Evolutionary conservation across 495 filamentous ascomycete species (phyloP), one percentile per base, ranked within the genome.

Genomic region (Penicillium malachiteum): DNA sequence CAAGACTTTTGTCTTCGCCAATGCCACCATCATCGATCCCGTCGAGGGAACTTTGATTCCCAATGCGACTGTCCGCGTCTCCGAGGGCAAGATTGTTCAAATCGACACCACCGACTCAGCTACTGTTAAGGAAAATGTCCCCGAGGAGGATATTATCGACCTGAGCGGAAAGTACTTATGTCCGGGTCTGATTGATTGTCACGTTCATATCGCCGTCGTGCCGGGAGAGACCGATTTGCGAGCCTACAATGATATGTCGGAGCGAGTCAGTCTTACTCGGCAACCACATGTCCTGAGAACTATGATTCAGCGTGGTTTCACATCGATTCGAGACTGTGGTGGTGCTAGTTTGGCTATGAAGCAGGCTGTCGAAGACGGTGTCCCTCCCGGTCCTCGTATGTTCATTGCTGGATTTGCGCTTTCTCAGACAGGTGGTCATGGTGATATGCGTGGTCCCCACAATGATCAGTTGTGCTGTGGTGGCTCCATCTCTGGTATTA

Each of bases 131-230:
- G 40, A 49, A 16, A 45, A 48, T 1, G 21, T 51, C 31, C 5
- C 49, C 0, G 48, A 50, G 16, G 55, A 54, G 1, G 18, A 41
- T 7, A 44, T 63, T 11, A 58, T 83, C 16, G 73, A 83, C 49
- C 56, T 76, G 5, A 62, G 62, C 0, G 76, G 74, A 13, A 74
- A 73, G 39, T 84, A 76, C 50, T 44, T 84, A 0, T 76, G 77
- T 18, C 81, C 81, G 0, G 82, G 81, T 5, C 65, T 86, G 3
- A 82, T 84, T n/a, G 83, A 86, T 62, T 75, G 72, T 58, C 83
- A 85, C 55, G 81, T 84, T 7, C 83, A 85, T 47, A 66, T 85
- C 40, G 63, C 67, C 9, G 69, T 80, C 0, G 71, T 69, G 0
- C 76, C 78, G 0, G 76, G 78, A n/a, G 65, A 71, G 30, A 51